These are phyloP conservation scores for Aspergillus neoniger DNA, from an alignment of 2,329 filamentous ascomycete genomes.

Conservation along the genomic window DNA sequence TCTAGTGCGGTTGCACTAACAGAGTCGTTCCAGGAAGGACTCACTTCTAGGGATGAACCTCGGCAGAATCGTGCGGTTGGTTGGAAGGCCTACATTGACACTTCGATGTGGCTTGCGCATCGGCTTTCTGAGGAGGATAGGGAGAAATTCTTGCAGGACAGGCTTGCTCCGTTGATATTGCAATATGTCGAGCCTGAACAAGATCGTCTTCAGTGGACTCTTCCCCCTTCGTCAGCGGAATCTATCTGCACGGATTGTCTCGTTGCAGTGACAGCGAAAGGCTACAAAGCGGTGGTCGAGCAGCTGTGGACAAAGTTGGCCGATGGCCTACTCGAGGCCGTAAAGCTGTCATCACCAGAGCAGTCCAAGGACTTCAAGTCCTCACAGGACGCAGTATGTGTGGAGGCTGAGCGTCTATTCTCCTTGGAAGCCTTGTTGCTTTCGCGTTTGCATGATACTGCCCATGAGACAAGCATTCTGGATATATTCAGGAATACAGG, in stretches of 20 bases:
- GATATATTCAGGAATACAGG: slow-evolving; percentile 41
- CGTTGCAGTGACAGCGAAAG: slow-evolving; percentile 38
- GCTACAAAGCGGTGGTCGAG: slow-evolving; percentile 53
- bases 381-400: slow-evolving; percentile 69
- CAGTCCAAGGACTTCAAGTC: slow-evolving; percentile 73
- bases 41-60: slow-evolving; percentile 73
- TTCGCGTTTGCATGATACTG: slow-evolving; percentile 26
- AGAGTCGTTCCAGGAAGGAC: slow-evolving; percentile 67
- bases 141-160: slow-evolving; percentile 47
- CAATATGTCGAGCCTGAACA: slow-evolving; percentile 55
- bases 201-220: slow-evolving; percentile 53
- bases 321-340: slow-evolving; percentile 61
- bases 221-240: slow-evolving; percentile 45
- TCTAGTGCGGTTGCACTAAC: slow-evolving; percentile 64
- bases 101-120: slow-evolving; percentile 57
- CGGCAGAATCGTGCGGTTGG: slow-evolving; percentile 66
- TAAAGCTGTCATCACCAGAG: slow-evolving; percentile 76
- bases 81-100: slow-evolving; percentile 74
- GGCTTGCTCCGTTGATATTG: slow-evolving; percentile 55
- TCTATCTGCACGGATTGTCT: slow-evolving; percentile 45
- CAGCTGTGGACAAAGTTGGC: slow-evolving; percentile 66
- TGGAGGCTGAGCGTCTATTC: slow-evolving; percentile 69
- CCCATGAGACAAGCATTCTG: slow-evolving; percentile 28
- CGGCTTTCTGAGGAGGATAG: slow-evolving; percentile 52
- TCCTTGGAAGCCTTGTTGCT: slow-evolving; percentile 52